phyloP scores from a whole-genome alignment of 176 grass and related monocot species.

The Zoysia japonica region DNA sequence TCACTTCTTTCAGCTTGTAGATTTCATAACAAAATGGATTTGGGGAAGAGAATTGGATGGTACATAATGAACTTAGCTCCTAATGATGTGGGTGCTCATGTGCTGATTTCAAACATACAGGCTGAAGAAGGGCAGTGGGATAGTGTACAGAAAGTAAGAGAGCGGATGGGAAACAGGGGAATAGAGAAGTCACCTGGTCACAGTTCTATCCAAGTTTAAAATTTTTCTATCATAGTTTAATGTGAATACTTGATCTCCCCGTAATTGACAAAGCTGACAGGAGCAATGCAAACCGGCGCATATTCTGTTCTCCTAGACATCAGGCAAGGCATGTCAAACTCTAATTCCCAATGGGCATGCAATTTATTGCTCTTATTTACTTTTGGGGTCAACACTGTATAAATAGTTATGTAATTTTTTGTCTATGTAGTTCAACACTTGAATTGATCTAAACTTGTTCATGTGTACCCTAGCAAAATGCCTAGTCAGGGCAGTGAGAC shows the following conservation, averaged over 20 bases:
- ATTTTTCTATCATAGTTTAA: not conserved
- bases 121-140: constrained; percentile 64
- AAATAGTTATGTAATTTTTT: not conserved
- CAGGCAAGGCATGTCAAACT: not conserved
- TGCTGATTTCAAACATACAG: constrained; percentile 74
- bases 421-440: not conserved
- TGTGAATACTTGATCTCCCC: constrained; percentile 8
- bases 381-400: not conserved
- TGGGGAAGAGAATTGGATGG: constrained; percentile 50
- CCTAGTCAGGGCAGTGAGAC: not conserved
- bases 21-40: constrained; percentile 55
- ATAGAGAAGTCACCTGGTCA: constrained; percentile 66
- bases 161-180: constrained; percentile 49
- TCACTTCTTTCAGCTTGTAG: constrained; percentile 78
- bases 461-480: constrained; percentile 2
- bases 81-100: constrained; percentile 62
- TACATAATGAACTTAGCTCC: constrained; percentile 44
- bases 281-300: not conserved
- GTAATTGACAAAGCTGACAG: constrained; percentile 5
- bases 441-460: not conserved
- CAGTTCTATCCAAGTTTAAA: constrained; percentile 61
- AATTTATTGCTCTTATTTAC: not conserved
- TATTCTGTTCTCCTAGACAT: constrained; percentile 12
- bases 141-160: constrained; percentile 61
- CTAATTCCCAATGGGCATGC: not conserved